Evolutionary conservation across 306 rosid species (phyloP).

Genomic region (Cucurbita maxima): DNA sequence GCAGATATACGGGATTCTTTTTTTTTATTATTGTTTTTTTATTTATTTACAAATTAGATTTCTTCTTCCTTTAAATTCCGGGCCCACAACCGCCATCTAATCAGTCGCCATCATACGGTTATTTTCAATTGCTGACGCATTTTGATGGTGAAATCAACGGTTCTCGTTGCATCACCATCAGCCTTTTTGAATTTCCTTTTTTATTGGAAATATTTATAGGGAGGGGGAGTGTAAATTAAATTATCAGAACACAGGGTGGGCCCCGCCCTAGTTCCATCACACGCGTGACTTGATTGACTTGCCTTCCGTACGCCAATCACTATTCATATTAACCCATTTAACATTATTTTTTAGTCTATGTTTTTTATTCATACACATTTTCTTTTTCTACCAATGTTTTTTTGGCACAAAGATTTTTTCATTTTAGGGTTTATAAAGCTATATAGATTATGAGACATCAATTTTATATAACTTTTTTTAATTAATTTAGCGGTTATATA

Average conservation of each 20-base stretch:
- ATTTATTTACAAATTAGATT: neutral
- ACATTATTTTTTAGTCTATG: neutral
- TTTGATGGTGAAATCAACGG: neutral
- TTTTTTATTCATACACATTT: neutral
- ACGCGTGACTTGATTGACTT: conserved; percentile 3
- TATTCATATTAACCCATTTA: neutral
- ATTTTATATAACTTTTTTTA: too few relatives aligned
- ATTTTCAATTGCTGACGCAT: neutral
- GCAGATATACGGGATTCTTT: neutral
- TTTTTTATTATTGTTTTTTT: too few relatives aligned
- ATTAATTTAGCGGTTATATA: too few relatives aligned
- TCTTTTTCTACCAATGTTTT: neutral
- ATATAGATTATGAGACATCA: too few relatives aligned
- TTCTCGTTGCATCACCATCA: neutral
- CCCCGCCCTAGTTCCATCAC: neutral
- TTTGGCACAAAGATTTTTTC: neutral
- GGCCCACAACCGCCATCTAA: neutral
- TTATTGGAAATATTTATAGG: neutral
- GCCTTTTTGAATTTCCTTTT: neutral
- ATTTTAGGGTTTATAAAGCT: neutral
- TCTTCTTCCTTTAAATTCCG: neutral
- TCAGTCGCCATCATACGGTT: neutral
- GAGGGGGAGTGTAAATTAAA: neutral
- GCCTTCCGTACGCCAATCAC: neutral
- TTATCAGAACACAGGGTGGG: neutral